Conservation (phyloP, 257 asterid species). For the Fraxinus excelsior region DNA sequence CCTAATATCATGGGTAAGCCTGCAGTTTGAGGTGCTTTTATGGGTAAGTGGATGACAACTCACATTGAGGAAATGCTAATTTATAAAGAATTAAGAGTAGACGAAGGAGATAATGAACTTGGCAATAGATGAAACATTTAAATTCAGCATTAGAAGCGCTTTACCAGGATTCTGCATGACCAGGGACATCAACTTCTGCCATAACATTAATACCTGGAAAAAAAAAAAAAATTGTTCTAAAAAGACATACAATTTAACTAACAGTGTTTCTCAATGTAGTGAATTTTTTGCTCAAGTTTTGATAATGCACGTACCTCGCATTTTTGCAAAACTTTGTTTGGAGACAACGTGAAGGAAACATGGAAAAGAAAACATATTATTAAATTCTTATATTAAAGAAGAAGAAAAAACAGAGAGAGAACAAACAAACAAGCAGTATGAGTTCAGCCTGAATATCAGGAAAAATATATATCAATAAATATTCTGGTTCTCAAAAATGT, state of each 20-base stretch:
- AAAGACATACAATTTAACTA: background rate
- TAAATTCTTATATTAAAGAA: constrained; percentile 27
- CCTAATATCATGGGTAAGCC: background rate
- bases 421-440: constrained; percentile 11
- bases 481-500: background rate
- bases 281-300: background rate
- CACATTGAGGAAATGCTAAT: background rate
- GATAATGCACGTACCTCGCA: constrained; percentile 65
- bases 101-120: constrained; percentile 9
- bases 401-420: constrained; percentile 13
- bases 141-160: constrained; percentile 25
- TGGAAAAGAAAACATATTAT: constrained; percentile 31
- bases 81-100: background rate
- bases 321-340: constrained; percentile 70
- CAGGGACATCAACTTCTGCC: constrained; percentile 98
- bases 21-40: background rate
- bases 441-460: background rate
- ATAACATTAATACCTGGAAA: constrained; percentile 78
- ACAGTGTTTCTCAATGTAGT: background rate
- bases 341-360: constrained; percentile 33
- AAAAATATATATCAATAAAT: background rate
- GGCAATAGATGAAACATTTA: background rate
- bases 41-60: background rate
- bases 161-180: constrained; percentile 96
- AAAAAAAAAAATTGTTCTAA: constrained; percentile 1